Evolutionary conservation across 1,139 yeast species (phyloP).

Genomic region (Blastobotrys illinoisensis): DNA sequence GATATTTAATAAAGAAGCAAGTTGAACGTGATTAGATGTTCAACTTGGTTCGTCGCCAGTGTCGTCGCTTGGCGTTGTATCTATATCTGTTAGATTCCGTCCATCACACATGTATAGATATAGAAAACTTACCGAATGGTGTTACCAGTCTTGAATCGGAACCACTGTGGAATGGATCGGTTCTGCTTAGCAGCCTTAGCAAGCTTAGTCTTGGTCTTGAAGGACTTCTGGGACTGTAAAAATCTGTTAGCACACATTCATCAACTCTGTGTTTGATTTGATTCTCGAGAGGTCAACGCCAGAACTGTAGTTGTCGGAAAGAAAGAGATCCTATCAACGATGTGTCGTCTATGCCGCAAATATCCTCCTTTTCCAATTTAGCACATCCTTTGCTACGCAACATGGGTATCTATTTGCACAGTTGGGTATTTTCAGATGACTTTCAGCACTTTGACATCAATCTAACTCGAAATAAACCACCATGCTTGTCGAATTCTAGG

Average conservation of each 20-base stretch:
- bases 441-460: too few relatives aligned
- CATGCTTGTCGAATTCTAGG: background rate
- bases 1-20: constrained; percentile 8
- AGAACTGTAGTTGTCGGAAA: background rate
- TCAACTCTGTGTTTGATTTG: background rate
- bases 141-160: constrained; percentile 98
- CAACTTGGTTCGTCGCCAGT: constrained; percentile 99
- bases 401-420: background rate
- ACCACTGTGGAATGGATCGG: constrained; percentile 99
- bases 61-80: constrained; percentile 99
- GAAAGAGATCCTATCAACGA: background rate
- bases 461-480: too few relatives aligned
- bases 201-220: constrained; percentile 97
- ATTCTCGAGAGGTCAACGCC: background rate
- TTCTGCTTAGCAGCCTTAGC: constrained; percentile 99
- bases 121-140: constrained; percentile 56
- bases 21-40: constrained; percentile 61
- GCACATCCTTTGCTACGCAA: too few relatives aligned
- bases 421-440: background rate
- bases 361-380: too few relatives aligned
- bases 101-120: background rate
- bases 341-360: too few relatives aligned
- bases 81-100: constrained; percentile 20
- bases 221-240: constrained; percentile 79
- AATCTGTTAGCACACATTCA: background rate